Evolutionary conservation across 129 eudicot genomes (phyloP).

Genomic region (Flaveria brownii): DNA sequence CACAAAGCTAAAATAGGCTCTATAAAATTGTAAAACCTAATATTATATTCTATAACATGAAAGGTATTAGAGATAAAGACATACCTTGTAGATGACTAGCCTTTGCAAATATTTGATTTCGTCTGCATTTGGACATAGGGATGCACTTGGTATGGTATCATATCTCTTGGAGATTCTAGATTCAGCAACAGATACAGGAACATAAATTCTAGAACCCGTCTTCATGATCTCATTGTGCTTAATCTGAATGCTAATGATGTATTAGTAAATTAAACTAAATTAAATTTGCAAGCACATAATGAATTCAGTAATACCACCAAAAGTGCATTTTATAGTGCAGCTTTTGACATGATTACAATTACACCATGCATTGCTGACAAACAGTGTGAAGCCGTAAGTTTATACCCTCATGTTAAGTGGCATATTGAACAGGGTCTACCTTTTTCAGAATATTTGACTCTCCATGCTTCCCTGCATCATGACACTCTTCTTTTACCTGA

Average conservation of each 20-base stretch:
- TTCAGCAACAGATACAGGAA: slow-evolving; percentile 85
- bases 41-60: slow-evolving; percentile 8
- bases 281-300: not conserved
- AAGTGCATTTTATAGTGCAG: slow-evolving; percentile 10
- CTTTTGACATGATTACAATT: not conserved
- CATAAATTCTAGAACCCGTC: slow-evolving; percentile 57
- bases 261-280: slow-evolving; percentile 30
- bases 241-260: slow-evolving; percentile 50
- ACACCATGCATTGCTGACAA: slow-evolving; percentile 10
- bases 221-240: slow-evolving; percentile 76
- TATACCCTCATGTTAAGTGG: slow-evolving; percentile 5
- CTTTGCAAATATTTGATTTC: slow-evolving; percentile 78
- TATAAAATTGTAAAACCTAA: not conserved
- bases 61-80: not conserved
- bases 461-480: slow-evolving; percentile 30
- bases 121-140: slow-evolving; percentile 83
- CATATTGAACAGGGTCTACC: slow-evolving; percentile 38
- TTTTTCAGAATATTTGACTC: slow-evolving; percentile 42
- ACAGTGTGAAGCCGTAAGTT: not conserved
- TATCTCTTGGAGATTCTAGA: slow-evolving; percentile 73
- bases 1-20: not conserved
- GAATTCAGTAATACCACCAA: not conserved
- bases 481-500: slow-evolving; percentile 66
- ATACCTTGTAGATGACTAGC: slow-evolving; percentile 89
- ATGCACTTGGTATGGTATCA: slow-evolving; percentile 82